Base-by-base conservation (phyloP, 495 filamentous ascomycete genomes). In the Terfezia claveryi region DNA sequence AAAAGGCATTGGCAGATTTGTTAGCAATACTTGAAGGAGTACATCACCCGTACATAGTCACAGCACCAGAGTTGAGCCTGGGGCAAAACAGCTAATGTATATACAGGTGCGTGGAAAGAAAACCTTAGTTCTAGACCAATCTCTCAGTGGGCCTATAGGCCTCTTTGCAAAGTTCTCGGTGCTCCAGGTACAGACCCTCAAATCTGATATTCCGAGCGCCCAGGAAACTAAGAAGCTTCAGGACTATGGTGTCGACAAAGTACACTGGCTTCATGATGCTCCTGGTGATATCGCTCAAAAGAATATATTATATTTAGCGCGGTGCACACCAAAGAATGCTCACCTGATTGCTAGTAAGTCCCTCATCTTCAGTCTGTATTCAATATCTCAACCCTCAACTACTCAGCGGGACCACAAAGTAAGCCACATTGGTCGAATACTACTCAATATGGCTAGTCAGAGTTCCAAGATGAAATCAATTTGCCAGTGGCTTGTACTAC, bases 181-280 rank as follows among this genome's bases (percentile, higher is more conserved):
- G 49, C 75, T 86, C 20, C 81, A 85, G 57, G 63, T 66, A 36
- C 20, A 20, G 38, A 57, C 7, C 1, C 27, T 32, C 23, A 36
- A 36, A 10, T 38, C 32, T 36, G 37, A 10, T 37, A 23, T 23
- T 4, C 12, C 50, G 16, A 12, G 16, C 16, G 12, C 23, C 14
- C 14, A 23, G 9, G 32, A 16, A 27, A 8, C 23, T 23, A 51
- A n/a, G 49, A 76, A 70, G 8, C 58, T 76, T 37, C 71, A 78
- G 61, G 89, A 99, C 61, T 93, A 96, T 72, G 92, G 92, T 14
- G 87, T 96, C 62, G 88, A 96, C 68, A 91, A 87, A 60, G 80
- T 95, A 55, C 96, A 94, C 73, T 80, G 92, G 62, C 74, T 99
- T 44, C 94, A 96, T 68, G 82, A 82, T 61, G 93, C 94, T 70